These are phyloP conservation scores for Calonectria pseudoreteaudii DNA, from an alignment of 2,329 filamentous ascomycete genomes.

Conservation along the genomic window DNA sequence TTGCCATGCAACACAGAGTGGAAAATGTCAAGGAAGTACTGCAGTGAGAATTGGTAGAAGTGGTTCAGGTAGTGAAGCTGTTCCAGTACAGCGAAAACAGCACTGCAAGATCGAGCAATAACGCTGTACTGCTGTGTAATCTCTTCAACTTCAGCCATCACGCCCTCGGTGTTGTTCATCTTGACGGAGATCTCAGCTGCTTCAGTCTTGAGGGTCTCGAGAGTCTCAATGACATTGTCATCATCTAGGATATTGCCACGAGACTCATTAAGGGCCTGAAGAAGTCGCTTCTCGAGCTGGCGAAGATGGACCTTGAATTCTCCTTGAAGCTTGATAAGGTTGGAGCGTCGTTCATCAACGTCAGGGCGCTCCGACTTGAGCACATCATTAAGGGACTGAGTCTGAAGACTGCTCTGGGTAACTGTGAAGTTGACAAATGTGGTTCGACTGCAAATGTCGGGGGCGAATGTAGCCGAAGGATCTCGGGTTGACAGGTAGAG, in stretches of 20 bases:
- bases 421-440: slow-evolving; percentile 99
- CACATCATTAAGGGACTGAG: slow-evolving; percentile 96
- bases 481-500: slow-evolving; percentile 95
- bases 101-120: slow-evolving; percentile 94
- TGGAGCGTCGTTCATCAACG: slow-evolving; percentile 94
- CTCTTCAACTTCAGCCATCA: slow-evolving; percentile 97
- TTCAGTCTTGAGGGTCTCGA: slow-evolving; percentile 98
- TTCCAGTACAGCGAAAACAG: slow-evolving; percentile 95
- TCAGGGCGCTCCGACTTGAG: slow-evolving; percentile 97
- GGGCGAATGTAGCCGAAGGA: slow-evolving; percentile 94
- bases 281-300: slow-evolving; percentile 91
- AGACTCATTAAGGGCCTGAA: slow-evolving; percentile 97
- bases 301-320: slow-evolving; percentile 99
- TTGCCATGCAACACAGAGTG: slow-evolving; percentile 88
- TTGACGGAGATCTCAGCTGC: slow-evolving; percentile 95
- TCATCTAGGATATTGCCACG: slow-evolving; percentile 98
- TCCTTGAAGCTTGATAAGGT: slow-evolving; percentile 98
- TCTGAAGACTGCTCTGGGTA: slow-evolving; percentile 98
- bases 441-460: slow-evolving; percentile 96
- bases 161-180: slow-evolving; percentile 95
- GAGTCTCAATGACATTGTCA: slow-evolving; percentile 96
- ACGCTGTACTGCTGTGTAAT: slow-evolving; percentile 95
- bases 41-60: slow-evolving; percentile 99
- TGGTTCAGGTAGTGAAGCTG: slow-evolving; percentile 98
- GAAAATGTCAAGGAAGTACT: slow-evolving; percentile 99